Evolutionary conservation across 352 stramenopile genomes (phyloP).

Genomic region (Peronospora farinosa): DNA sequence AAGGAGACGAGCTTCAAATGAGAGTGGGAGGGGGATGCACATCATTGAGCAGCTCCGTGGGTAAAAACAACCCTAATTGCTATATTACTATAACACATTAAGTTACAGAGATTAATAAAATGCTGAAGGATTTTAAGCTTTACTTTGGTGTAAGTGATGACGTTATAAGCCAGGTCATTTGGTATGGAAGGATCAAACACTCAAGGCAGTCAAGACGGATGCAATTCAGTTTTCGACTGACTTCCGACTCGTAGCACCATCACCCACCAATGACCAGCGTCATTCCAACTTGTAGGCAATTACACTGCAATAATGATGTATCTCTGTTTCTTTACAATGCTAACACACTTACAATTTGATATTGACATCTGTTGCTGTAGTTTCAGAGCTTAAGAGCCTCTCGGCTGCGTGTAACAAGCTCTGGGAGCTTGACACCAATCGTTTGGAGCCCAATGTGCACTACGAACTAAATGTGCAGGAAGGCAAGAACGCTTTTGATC

Average conservation of each 20-base stretch:
- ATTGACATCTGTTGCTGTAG: conserved; percentile 11
- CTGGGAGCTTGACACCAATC: conserved; percentile 87
- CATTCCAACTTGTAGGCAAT: conserved; percentile 39
- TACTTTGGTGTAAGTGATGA: background rate
- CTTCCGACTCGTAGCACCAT: background rate
- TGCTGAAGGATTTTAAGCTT: background rate
- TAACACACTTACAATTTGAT: background rate
- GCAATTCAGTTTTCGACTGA: conserved; percentile 23
- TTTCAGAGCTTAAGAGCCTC: conserved; percentile 49
- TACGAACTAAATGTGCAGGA: conserved; percentile 92
- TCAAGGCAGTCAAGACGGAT: conserved; percentile 11
- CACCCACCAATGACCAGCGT: conserved; percentile 32
- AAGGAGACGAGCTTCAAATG: background rate
- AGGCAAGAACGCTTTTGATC: conserved; percentile 86
- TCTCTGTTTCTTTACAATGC: background rate
- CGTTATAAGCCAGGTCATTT: conserved; percentile 1
- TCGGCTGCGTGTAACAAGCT: conserved; percentile 82
- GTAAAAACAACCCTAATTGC: conserved; percentile 18
- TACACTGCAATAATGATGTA: background rate
- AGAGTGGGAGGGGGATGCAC: conserved; percentile 13
- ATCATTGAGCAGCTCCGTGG: conserved; percentile 10
- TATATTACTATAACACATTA: conserved; percentile 8
- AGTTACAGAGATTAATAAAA: background rate
- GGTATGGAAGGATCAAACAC: conserved; percentile 9
- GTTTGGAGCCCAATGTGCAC: conserved; percentile 81